Base-by-base conservation (phyloP, 1,284 basidiomycete genomes). In the Ustilago cynodontis region DNA sequence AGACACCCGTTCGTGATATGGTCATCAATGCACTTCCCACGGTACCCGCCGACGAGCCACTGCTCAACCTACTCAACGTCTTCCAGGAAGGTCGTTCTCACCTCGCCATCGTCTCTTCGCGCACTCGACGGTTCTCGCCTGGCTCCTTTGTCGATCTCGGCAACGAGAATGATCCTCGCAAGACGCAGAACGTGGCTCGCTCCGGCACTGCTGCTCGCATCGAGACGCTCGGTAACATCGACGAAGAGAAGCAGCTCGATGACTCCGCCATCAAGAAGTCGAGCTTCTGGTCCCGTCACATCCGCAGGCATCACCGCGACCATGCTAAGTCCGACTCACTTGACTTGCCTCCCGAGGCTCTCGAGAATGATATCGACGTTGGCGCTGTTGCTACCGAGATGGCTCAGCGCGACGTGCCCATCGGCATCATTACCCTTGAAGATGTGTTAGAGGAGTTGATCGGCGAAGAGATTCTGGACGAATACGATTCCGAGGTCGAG, bases 381-480 rank as follows among this genome's bases (percentile, higher is more conserved):
- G 51, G 52, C 45, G 77, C 65, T 37, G 65, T 79, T 2, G 76
- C 71, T 26, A 75, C 68, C 55, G 65, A 78, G 55, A 68, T 73
- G 70, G 70, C 70, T 26, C 73, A 73, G 58, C 71, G 73, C 9
- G 67, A 77, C 35, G 73, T 71, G 89, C 94, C 94, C 1, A 88
- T 96, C 26, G 94, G 94, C 67, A 94, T 96, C 84, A 95, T 96
- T 77, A 96, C 94, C 1, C 89, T 96, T 2, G 94, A 96, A 86
- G 94, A 96, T 77, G 93, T 96, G 18, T 88, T 96, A 10, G 94
- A 96, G 90, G 93, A 77, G 66, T 41, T 77, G 16, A 80, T 85
- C 56, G 79, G 80, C 33, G 82, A 84, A 59, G 84, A 85, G 61
- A 85, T 85, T 28, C 64, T 82, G 22, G 83, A 84, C 53, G 83